Base-by-base conservation (phyloP, 2,329 filamentous ascomycete genomes). In the Ophiostoma populinum region DNA sequence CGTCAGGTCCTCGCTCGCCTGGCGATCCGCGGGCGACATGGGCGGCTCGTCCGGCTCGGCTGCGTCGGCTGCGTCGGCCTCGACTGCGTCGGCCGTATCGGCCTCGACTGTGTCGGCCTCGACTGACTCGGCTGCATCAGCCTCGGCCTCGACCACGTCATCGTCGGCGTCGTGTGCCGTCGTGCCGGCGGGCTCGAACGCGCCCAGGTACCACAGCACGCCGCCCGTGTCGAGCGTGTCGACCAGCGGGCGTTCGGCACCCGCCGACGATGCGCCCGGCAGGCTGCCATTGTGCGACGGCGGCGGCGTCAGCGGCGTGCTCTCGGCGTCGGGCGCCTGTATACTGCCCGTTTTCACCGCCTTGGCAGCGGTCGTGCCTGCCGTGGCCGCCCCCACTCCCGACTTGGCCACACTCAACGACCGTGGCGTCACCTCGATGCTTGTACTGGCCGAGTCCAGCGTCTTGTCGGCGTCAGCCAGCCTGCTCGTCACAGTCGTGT, bases 181-280 rank as follows among this genome's bases (percentile, higher is more conserved):
- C 0, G 83, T 92, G 38, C 85, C 87, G 35, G 72, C 36, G 1
- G 80, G 78, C 34, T 90, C 72, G 50, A 92, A 92, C 7, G 71
- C 67, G 48, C 80, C 70, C 40, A 93, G 68, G 53, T 92, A 93
- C 83, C 85, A 94, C 7, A 82, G 73, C 10, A 92, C 63, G 22
- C 87, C 87, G 39, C 87, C 87, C 32, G 77, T 65, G 3, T 67
- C 67, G 29, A 83, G 59, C 10, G 67, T 59, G 24, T 73, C 68
- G 4, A 49, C 43, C 2, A 62, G 52, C 29, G 28, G 15, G 67
- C 64, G 37, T n/a, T n/a, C n/a, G n/a, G n/a, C n/a, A n/a, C 57
- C 7, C 32, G 13, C 24, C 21, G 15, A 19, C 26, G 7, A 17
- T 18, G 34, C 18, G 12, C 36, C 35, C 1, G 37, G 40, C 4